Base-by-base conservation (phyloP, 768 basidiomycete species). In the Suillus brevipes region DNA sequence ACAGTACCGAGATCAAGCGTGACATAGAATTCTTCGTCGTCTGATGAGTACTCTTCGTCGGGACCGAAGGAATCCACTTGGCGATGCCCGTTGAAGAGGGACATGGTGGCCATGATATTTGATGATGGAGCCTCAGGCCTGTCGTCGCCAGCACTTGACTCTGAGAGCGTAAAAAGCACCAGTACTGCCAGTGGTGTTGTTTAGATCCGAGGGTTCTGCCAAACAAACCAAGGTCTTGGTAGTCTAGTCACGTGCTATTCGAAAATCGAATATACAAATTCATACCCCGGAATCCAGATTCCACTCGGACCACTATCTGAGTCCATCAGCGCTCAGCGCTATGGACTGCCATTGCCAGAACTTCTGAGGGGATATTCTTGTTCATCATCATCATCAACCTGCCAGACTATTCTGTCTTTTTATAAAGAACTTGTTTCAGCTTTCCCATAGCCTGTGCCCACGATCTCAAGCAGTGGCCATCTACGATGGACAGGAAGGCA, bases 1-100 rank as follows among this genome's bases (percentile, higher is more conserved):
- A 89, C 82, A 36, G 75, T 67, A 50, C 89, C 90, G 1, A 94
- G 78, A 72, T 94, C 92, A 23, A 94, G 80, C 0, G 90, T 91
- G 14, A 92, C 85, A 69, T 92, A 92, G 9, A 78, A 79, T 5
- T 89, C 75, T 64, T 87, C 87, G 42, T 83, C 77, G 25, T 82
- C 81, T 23, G 82, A 77, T 65, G 89, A 83, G 68, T 91, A 91
- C 36, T 88, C 85, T 37, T 88, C 83, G 42, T 94, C 86, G 0
- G 87, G 80, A 43, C 85, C 91, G 70, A 92, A 91, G 0, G 78
- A 71, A 2, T 88, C 84, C 12, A 92, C 90, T 53, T 91, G 85
- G 62, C 72, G 84, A 77, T 86, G 91, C 20, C 90, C 89, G 3
- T 85, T 84, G 52, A 83, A 59, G 25, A 25, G 58, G 38, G 10